Conservation (phyloP, 1,139 yeast genomes). For the Ogataea hybrid region DNA sequence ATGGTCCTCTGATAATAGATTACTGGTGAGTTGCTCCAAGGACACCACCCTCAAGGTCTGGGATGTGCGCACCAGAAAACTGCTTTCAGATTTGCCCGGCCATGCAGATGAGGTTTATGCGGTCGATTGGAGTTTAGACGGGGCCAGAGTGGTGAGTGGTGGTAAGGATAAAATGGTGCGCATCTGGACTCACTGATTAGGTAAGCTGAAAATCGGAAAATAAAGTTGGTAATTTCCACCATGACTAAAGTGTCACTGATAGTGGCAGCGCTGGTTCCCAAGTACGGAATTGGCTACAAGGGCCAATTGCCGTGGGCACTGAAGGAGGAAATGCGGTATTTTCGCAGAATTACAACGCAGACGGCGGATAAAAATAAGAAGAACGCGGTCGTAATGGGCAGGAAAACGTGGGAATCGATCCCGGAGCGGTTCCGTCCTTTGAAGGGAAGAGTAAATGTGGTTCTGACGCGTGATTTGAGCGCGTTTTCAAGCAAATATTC, state of each 20-base stretch:
- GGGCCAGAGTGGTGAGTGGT: constrained; percentile 89
- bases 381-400: constrained; percentile 94
- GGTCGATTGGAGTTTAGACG: constrained; percentile 98
- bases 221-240: background rate
- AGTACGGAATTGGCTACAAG: constrained; percentile 77
- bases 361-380: constrained; percentile 35
- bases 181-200: constrained; percentile 74
- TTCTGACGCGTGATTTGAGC: constrained; percentile 54
- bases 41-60: constrained; percentile 97
- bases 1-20: constrained; percentile 94
- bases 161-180: constrained; percentile 95
- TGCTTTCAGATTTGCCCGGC: constrained; percentile 90
- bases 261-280: constrained; percentile 84
- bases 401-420: constrained; percentile 94
- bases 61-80: constrained; percentile 86
- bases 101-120: constrained; percentile 95
- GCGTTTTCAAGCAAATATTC: constrained; percentile 16
- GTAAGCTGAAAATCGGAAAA: constrained; percentile 3
- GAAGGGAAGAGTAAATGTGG: constrained; percentile 69
- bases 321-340: constrained; percentile 80
- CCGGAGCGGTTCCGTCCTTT: constrained; percentile 84
- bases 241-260: constrained; percentile 52
- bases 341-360: constrained; percentile 65
- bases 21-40: constrained; percentile 89
- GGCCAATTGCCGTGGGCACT: constrained; percentile 90